Conservation (phyloP, 1,284 basidiomycete genomes). For the Apiotrichum akiyoshidainum region DNA sequence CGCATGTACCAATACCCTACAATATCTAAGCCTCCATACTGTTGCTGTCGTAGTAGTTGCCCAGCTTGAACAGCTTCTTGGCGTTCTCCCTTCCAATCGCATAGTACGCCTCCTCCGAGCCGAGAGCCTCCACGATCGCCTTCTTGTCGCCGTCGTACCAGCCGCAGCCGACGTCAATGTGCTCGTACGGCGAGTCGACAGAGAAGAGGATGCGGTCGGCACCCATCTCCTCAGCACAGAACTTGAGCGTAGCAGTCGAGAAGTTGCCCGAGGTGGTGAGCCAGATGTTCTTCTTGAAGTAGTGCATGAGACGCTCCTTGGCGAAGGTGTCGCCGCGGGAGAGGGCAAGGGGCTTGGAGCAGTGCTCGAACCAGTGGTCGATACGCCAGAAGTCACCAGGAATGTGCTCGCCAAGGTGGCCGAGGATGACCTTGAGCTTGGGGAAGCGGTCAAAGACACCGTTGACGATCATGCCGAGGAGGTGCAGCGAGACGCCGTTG, state of each 20-base stretch:
- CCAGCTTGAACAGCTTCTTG: slow-evolving; percentile 26
- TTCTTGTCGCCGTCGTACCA: slow-evolving; percentile 34
- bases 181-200: slow-evolving; percentile 46
- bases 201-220: slow-evolving; percentile 46
- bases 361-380: slow-evolving; percentile 46
- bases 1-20: background rate
- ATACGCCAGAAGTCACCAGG: slow-evolving; percentile 45
- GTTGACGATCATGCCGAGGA: slow-evolving; percentile 46
- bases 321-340: slow-evolving; percentile 30
- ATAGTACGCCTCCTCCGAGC: slow-evolving; percentile 19
- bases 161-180: slow-evolving; percentile 40
- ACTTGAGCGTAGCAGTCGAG: slow-evolving; percentile 23
- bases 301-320: slow-evolving; percentile 27
- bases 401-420: slow-evolving; percentile 46
- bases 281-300: slow-evolving; percentile 27
- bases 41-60: slow-evolving; percentile 20
- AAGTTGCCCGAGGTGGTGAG: slow-evolving; percentile 25
- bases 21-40: slow-evolving; percentile 5
- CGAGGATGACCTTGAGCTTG: slow-evolving; percentile 48
- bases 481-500: slow-evolving; percentile 43
- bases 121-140: slow-evolving; percentile 17
- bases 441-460: slow-evolving; percentile 48
- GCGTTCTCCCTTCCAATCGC: slow-evolving; percentile 25
- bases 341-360: slow-evolving; percentile 19
- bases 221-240: slow-evolving; percentile 36